These are phyloP conservation scores for Pestalotiopsis sp. DNA, from an alignment of 2,329 filamentous ascomycete genomes.

Conservation along the genomic window DNA sequence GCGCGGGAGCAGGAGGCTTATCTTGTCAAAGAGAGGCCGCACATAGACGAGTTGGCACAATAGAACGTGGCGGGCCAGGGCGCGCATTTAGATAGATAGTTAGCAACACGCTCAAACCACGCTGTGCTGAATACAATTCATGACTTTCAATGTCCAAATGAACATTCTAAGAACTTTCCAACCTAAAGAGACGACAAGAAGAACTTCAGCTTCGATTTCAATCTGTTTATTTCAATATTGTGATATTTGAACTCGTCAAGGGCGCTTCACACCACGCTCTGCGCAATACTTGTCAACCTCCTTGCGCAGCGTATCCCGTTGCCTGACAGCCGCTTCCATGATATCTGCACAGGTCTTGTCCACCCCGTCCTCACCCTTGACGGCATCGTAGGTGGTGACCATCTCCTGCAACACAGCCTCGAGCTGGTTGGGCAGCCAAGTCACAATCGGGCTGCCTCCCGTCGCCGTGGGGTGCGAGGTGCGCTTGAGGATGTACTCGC, in stretches of 20 bases:
- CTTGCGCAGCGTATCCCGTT: conserved; percentile 68
- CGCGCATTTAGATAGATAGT: not conserved
- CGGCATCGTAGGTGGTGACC: conserved; percentile 55
- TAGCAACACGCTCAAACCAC: not conserved
- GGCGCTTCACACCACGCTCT: conserved; percentile 48
- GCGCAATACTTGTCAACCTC: conserved; percentile 77
- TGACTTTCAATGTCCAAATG: not conserved
- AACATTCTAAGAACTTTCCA: too few relatives aligned
- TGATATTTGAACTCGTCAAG: not conserved
- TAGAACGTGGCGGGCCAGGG: not conserved
- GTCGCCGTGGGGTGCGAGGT: conserved; percentile 78
- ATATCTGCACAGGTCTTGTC: conserved; percentile 57
- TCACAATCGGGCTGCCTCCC: conserved; percentile 80
- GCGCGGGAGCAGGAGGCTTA: conserved; percentile 60
- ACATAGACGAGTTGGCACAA: not conserved
- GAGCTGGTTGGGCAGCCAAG: conserved; percentile 83
- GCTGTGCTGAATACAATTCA: not conserved
- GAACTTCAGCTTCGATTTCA: too few relatives aligned
- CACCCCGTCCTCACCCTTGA: conserved; percentile 45
- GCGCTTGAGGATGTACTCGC: conserved; percentile 82
- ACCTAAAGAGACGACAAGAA: not conserved
- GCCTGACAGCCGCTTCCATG: conserved; percentile 67
- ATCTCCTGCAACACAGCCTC: conserved; percentile 75
- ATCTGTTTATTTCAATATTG: not conserved
- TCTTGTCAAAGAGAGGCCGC: conserved; percentile 39